A percentile compares a stretch with the other conserved stretches of the same genome.
These are phyloP conservation scores for Populus nigra DNA, from an alignment of 345 rosid species.

Conservation along the genomic window DNA sequence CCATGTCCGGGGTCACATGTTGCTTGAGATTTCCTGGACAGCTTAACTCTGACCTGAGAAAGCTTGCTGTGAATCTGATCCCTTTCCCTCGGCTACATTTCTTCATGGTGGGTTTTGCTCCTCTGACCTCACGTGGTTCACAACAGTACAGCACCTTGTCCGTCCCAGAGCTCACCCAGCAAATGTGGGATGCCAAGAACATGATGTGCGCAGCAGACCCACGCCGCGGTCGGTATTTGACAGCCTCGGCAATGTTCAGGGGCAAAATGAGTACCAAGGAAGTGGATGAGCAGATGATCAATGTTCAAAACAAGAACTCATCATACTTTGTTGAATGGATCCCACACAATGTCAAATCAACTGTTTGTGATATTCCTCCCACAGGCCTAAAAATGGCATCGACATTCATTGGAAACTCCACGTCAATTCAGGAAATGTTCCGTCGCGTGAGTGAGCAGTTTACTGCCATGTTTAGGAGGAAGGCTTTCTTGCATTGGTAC, in stretches of 20 bases:
- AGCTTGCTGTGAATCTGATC: constrained; percentile 61
- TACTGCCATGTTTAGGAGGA: constrained; percentile 73
- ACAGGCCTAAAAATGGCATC: constrained; percentile 50
- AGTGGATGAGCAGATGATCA: constrained; percentile 63
- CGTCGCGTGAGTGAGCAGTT: constrained; percentile 48
- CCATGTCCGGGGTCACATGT: constrained; percentile 76
- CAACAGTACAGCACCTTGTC: constrained; percentile 45
- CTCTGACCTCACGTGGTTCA: constrained; percentile 51
- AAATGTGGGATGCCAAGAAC: constrained; percentile 61
- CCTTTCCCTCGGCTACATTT: constrained; percentile 57
- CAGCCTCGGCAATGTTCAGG: constrained; percentile 53
- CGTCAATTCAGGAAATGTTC: constrained; percentile 53
- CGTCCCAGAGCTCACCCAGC: constrained; percentile 52
- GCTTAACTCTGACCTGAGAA: constrained; percentile 66
- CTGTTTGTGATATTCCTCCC: constrained; percentile 51
- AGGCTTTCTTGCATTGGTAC: constrained; percentile 74
- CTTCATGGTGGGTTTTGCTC: constrained; percentile 60
- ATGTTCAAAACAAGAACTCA: constrained; percentile 68
- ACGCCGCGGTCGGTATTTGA: constrained; percentile 41
- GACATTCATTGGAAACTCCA: constrained; percentile 49
- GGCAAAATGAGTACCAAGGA: constrained; percentile 55
- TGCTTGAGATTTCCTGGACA: constrained; percentile 75
- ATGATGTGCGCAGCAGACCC: constrained; percentile 59
- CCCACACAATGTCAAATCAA: constrained; percentile 55
- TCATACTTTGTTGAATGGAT: constrained; percentile 72